These are phyloP conservation scores for Forsythia viridissima DNA, from an alignment of 257 asterid species.

Conservation along the genomic window DNA sequence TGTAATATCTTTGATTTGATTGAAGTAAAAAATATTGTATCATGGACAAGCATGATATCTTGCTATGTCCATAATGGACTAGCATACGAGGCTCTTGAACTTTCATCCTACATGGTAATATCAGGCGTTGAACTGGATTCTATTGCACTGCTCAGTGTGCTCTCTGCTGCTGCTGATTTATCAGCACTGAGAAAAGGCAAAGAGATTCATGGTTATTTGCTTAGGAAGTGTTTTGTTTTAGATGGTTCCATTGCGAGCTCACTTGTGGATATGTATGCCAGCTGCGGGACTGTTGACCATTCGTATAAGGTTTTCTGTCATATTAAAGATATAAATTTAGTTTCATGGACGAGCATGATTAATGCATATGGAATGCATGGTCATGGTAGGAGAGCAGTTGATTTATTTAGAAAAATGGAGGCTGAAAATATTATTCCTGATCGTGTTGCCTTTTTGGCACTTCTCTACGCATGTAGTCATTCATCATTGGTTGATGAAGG, in stretches of 20 bases:
- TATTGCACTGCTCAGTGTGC: constrained; percentile 51
- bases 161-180: constrained; percentile 63
- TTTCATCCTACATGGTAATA: constrained; percentile 51
- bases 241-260: constrained; percentile 63
- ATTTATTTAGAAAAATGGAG: constrained; percentile 54
- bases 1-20: constrained; percentile 38
- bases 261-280: constrained; percentile 73
- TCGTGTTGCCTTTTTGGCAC: constrained; percentile 65
- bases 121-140: constrained; percentile 61
- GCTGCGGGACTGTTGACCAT: constrained; percentile 65
- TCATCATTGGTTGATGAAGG: constrained; percentile 78
- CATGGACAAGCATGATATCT: constrained; percentile 81
- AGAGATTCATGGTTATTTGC: constrained; percentile 72
- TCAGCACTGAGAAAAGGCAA: constrained; percentile 68
- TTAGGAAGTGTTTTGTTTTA: constrained; percentile 51
- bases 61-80: constrained; percentile 64
- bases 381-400: constrained; percentile 49
- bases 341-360: constrained; percentile 78
- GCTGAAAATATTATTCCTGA: constrained; percentile 51
- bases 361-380: constrained; percentile 86
- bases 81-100: constrained; percentile 64
- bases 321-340: constrained; percentile 42
- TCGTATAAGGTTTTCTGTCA: constrained; percentile 53
- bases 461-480: constrained; percentile 83
- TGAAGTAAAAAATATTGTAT: constrained; percentile 52